Percentiles rank a stretch among this genome's conserved stretches.
These are phyloP conservation scores for Rhynchosporium secalis DNA, from an alignment of 2,329 filamentous ascomycete species.

Conservation along the genomic window DNA sequence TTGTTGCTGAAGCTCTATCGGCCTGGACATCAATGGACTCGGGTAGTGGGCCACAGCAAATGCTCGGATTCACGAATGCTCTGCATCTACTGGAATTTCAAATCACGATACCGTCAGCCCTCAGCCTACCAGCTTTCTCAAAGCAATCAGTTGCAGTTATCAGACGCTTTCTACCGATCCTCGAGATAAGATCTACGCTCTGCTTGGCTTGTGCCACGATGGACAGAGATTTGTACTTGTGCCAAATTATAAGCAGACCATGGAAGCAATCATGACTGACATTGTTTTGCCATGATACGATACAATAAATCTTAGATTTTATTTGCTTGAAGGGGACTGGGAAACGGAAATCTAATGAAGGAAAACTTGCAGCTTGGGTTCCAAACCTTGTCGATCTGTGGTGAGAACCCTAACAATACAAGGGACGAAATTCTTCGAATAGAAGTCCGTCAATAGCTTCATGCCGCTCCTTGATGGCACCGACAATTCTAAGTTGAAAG, in stretches of 20 bases:
- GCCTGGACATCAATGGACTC: neutral
- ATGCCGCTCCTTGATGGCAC: constrained; percentile 2
- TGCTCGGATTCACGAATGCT: neutral
- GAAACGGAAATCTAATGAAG: neutral
- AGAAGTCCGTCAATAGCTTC: constrained; percentile 9
- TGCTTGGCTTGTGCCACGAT: neutral
- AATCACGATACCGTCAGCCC: constrained; percentile 10
- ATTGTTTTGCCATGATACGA: constrained; percentile 18
- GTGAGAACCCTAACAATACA: constrained; percentile 16
- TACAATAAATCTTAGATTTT: constrained; percentile 14
- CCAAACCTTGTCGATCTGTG: constrained; percentile 13
- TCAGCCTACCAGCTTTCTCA: constrained; percentile 12
- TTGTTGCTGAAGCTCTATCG: constrained; percentile 32
- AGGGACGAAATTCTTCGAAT: constrained; percentile 11
- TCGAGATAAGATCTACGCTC: constrained; percentile 8
- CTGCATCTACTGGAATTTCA: constrained; percentile 15
- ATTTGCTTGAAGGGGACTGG: constrained; percentile 19
- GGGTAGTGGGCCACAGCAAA: neutral
- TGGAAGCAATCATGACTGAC: constrained; percentile 17
- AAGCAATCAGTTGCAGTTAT: constrained; percentile 15
- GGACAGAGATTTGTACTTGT: neutral
- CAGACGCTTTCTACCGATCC: constrained; percentile 9
- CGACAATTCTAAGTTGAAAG: neutral
- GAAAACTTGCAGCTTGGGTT: constrained; percentile 12
- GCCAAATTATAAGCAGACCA: constrained; percentile 22